These are phyloP conservation scores for Teunomyces cretensis DNA, from an alignment of 805 yeast genomes.

Conservation along the genomic window DNA sequence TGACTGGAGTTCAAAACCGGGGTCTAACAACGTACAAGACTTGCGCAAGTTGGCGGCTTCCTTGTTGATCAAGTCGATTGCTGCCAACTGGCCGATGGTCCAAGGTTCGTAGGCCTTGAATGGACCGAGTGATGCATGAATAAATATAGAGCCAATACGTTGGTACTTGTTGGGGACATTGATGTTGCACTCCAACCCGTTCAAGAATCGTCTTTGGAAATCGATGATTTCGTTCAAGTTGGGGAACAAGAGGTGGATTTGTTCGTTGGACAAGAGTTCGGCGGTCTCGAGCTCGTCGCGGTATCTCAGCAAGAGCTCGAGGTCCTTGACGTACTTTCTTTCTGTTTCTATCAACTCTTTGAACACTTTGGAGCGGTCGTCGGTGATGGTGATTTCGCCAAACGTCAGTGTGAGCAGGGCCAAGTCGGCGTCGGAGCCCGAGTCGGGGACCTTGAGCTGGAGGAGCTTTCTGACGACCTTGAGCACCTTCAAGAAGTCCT, in stretches of 20 bases:
- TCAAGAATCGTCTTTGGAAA: slow-evolving; percentile 84
- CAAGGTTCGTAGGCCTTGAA: slow-evolving; percentile 91
- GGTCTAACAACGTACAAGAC: slow-evolving; percentile 64
- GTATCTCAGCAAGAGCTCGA: slow-evolving; percentile 71
- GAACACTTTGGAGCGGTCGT: slow-evolving; percentile 73
- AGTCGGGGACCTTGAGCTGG: slow-evolving; percentile 9
- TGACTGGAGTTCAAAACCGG: slow-evolving; percentile 85
- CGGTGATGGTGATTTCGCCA: slow-evolving; percentile 37
- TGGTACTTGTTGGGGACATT: slow-evolving; percentile 71
- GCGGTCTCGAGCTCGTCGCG: slow-evolving; percentile 64
- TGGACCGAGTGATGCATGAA: slow-evolving; percentile 75
- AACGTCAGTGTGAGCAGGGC: slow-evolving; percentile 8
- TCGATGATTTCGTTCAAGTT: slow-evolving; percentile 80
- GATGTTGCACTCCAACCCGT: slow-evolving; percentile 87
- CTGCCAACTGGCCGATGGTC: slow-evolving; percentile 87
- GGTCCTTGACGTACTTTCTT: slow-evolving; percentile 87
- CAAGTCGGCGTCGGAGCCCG: background rate
- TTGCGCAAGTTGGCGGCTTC: slow-evolving; percentile 58
- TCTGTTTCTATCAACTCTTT: slow-evolving; percentile 87
- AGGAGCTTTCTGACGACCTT: slow-evolving; percentile 66
- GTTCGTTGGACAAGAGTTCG: slow-evolving; percentile 74
- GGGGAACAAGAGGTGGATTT: slow-evolving; percentile 79
- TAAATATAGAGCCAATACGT: slow-evolving; percentile 84
- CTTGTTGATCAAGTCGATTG: slow-evolving; percentile 72
- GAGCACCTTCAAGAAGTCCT: slow-evolving; percentile 72